Evolutionary conservation across 176 grass and related monocot species (phyloP), one percentile per base, ranked within the genome.

Genomic region (Pontederia paniculata): DNA sequence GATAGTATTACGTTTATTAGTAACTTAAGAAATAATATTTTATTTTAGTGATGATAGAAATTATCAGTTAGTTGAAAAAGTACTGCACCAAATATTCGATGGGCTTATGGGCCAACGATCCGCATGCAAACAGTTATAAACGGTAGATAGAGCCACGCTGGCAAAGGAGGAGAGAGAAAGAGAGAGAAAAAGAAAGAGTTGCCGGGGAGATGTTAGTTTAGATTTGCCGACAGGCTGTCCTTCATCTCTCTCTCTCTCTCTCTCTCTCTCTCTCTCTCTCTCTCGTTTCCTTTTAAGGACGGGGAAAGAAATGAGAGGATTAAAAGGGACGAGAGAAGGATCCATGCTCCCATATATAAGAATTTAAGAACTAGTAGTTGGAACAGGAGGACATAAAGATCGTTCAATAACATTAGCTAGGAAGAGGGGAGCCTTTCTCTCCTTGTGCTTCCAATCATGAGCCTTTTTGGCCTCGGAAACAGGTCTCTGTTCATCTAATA

Each of bases 381-480:
- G 42, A 12, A 19, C 21, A 9, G 14, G 31, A 20, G 2, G 20
- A 21, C 31, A 9, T 20, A 14, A 12, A 15, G 17, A 21, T 28
- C 13, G 13, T 16, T 1, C 45, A 9, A 10, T 10, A 16, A 25
- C 17, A 0, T 48, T 48, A 45, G 15, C 23, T 48, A 45, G 15
- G 28, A 17, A 9, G 45, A 45, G 10, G 9, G 14, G n/a, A n/a
- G n/a, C n/a, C 12, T 12, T 21, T 12, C 12, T 31, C 42, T 9
- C 12, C 6, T 17, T 11, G 16, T 37, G 28, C 28, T 37, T 37
- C 28, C 28, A 37, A 67, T 70, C 56, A 96, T 89, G 85, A 89
- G 71, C 69, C 76, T 89, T 48, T 86, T 96, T 12, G 68, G 71
- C n/a, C 76, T 84, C 0, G 71, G 21, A 64, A 78, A 57, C 86